phyloP scores from a whole-genome alignment of 495 filamentous ascomycete genomes.

The Jackrogersella multiformis region DNA sequence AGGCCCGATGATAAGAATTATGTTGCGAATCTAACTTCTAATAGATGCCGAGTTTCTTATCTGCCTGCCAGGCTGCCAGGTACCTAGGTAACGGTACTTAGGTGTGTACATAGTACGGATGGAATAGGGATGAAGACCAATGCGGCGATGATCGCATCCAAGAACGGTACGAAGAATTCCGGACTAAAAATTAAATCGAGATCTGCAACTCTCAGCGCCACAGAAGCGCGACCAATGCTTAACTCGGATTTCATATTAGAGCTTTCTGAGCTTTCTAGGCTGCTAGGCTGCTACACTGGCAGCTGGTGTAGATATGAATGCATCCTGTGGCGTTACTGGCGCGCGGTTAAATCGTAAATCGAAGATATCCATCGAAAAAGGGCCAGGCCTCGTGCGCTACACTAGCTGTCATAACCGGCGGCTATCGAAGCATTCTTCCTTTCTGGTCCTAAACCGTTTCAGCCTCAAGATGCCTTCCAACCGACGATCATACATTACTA shows the following conservation, averaged over 20 bases:
- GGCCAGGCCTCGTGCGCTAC: neutral
- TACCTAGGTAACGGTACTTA: neutral
- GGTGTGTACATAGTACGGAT: neutral
- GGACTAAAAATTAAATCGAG: no score
- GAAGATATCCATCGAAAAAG: no score
- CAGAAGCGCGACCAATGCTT: conserved; percentile 3
- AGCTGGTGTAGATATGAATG: neutral
- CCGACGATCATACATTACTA: conserved; percentile 24
- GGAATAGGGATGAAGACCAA: no score
- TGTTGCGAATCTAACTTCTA: neutral
- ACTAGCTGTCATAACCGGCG: neutral
- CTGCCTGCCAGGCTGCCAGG: no score
- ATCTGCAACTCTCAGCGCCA: conserved; percentile 8
- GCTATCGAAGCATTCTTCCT: conserved; percentile 4
- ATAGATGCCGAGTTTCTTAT: no score
- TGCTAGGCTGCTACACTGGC: no score
- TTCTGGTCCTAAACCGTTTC: conserved; percentile 31
- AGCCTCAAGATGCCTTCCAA: conserved; percentile 21
- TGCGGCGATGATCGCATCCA: no score
- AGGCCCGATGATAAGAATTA: neutral
- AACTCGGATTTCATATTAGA: neutral
- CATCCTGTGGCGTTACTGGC: neutral
- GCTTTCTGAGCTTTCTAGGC: neutral
- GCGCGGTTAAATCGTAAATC: conserved; percentile 13
- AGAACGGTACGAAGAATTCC: no score